Evolutionary conservation across 352 stramenopile genomes (phyloP).

Genomic region (Globisporangium uncinulatum): DNA sequence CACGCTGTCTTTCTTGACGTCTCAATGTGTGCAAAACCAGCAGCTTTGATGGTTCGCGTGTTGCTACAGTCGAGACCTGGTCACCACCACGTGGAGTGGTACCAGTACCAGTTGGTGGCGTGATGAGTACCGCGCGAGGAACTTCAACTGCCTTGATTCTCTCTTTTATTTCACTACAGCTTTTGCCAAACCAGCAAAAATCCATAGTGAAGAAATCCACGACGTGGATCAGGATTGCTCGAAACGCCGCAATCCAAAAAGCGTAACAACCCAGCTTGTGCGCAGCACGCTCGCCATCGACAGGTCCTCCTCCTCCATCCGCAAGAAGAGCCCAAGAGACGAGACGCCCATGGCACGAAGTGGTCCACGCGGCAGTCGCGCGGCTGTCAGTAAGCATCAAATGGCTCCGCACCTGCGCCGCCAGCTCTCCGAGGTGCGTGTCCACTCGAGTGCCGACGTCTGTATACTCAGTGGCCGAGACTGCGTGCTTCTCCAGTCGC

Average conservation of each 20-base stretch:
- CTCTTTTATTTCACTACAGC: neutral
- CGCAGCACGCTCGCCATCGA: no score
- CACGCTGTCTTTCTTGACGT: no score
- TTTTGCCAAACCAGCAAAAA: neutral
- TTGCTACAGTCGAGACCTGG: neutral
- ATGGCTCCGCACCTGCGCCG: conserved; percentile 24
- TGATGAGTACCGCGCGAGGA: neutral
- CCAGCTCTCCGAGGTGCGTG: conserved; percentile 23
- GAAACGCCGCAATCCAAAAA: no score
- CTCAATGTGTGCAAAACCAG: no score
- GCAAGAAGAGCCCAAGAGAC: no score
- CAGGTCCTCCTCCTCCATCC: no score
- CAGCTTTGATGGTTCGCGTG: no score
- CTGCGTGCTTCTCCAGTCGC: neutral
- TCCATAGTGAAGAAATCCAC: no score
- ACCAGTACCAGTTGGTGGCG: conserved; percentile 1
- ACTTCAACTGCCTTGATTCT: neutral
- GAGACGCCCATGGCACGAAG: neutral
- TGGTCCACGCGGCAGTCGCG: conserved; percentile 1
- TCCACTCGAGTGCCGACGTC: no score
- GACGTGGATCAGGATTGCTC: no score
- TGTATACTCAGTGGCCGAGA: neutral
- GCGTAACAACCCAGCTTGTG: no score
- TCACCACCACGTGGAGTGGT: neutral
- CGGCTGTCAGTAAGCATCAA: conserved; percentile 11